phyloP scores from a whole-genome alignment of 2,329 filamentous ascomycete species.

The Fonsecaea pedrosoi region DNA sequence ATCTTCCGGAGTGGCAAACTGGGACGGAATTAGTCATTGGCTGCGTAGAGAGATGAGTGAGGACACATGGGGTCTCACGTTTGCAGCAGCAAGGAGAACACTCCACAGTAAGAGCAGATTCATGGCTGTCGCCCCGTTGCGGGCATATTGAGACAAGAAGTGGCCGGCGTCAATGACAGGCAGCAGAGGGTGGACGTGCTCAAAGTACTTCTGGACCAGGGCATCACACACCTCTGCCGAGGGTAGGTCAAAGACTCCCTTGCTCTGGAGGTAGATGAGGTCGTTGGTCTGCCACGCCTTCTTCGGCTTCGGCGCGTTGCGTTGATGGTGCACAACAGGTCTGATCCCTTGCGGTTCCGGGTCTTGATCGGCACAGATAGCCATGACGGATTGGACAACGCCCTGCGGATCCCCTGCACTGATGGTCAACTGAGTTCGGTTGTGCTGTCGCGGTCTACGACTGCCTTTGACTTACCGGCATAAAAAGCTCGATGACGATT shows the following conservation, averaged over 20 bases:
- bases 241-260: conserved; percentile 82
- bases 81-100: conserved; percentile 65
- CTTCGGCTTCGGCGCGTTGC: neutral
- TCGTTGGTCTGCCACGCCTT: conserved; percentile 62
- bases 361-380: conserved; percentile 22
- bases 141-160: conserved; percentile 14
- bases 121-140: neutral
- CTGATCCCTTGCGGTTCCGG: conserved; percentile 7
- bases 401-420: conserved; percentile 75
- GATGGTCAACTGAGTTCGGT: conserved; percentile 59
- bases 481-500: neutral
- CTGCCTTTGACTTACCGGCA: neutral
- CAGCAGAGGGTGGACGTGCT: conserved; percentile 94
- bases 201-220: conserved; percentile 80
- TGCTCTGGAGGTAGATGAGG: conserved; percentile 78
- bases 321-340: conserved; percentile 44
- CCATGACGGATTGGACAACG: conserved; percentile 65
- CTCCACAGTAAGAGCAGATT: conserved; percentile 47
- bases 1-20: conserved; percentile 41
- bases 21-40: no score
- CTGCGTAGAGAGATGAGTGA: no score
- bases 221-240: conserved; percentile 73
- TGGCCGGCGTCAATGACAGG: conserved; percentile 52
- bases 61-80: conserved; percentile 57
- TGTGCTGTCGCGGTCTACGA: neutral